Evolutionary conservation across 2,329 filamentous ascomycete species (phyloP), one percentile per base, ranked within the genome.

Genomic region (Pseudogymnoascus sp.): DNA sequence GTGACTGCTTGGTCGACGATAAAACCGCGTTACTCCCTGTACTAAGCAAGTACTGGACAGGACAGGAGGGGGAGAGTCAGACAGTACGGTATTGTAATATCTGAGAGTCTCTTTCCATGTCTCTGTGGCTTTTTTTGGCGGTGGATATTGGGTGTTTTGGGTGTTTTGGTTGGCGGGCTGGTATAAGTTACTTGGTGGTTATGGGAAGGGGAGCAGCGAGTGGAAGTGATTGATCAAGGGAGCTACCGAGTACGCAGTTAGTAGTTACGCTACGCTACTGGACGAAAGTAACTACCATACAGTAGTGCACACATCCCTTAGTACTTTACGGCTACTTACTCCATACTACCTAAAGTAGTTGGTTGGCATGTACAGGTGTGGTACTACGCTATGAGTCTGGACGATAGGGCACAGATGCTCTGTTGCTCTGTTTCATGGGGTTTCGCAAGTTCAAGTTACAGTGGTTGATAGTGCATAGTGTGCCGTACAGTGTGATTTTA

Each of bases 201-300:
- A 5, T 30, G 25, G 45, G 33, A 30, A 28, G 45, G 45, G 45
- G 19, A 19, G 19, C 25, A 33, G 45, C 45, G 45, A 55, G 25
- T 55, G n/a, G 45, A 55, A 55, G 45, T 55, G 45, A 55, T 30
- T 55, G 45, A 55, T 55, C 45, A 55, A 55, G 45, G 45, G 45
- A 55, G 45, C 45, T 55, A 55, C 45, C 45, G 45, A 55, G 25
- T 33, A 55, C 19, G 19, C 19, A 19, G 19, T 19, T 19, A 19
- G 19, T 2, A 19, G 19, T 19, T 19, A 19, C 19, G 19, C 19
- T 19, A 19, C 45, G 45, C 45, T 55, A 55, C 45, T 52, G 45
- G 45, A n/a, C n/a, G n/a, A 30, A 30, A 52, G 45, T 52, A 30
- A 30, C 45, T 52, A 45, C 41, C 41, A 45, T 52, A 45, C 41